Conservation (phyloP, 805 yeast genomes). For the Ogataea ramenticola region DNA sequence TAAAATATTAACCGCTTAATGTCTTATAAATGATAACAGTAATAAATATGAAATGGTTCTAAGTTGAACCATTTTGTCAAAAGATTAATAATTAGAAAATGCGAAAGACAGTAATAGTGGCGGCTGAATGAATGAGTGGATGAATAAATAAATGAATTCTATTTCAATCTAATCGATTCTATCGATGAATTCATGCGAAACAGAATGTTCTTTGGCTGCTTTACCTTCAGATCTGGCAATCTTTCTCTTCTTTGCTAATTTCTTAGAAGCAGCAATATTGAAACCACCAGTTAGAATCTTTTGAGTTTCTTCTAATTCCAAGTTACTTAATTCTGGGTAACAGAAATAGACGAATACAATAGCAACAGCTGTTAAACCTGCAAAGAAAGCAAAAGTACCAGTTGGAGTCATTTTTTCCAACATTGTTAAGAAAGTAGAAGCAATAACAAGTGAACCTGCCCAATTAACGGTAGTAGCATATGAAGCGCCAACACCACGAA, state of each 20-base stretch:
- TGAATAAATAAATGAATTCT: too few relatives aligned
- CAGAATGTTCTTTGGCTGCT: background rate
- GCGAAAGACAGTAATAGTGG: too few relatives aligned
- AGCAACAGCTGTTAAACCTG: slow-evolving; percentile 69
- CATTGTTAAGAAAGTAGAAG: slow-evolving; percentile 92
- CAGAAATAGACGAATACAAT: slow-evolving; percentile 71
- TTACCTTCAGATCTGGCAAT: background rate
- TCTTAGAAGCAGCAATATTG: slow-evolving; percentile 62
- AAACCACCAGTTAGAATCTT: slow-evolving; percentile 76
- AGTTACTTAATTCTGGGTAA: slow-evolving; percentile 87
- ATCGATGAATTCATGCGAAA: slow-evolving; percentile 1
- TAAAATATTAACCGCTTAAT: too few relatives aligned
- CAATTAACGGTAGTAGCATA: slow-evolving; percentile 90
- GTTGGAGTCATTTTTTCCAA: slow-evolving; percentile 87
- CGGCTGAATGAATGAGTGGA: too few relatives aligned
- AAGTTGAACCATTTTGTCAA: too few relatives aligned
- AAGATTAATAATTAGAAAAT: too few relatives aligned
- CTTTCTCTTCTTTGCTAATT: slow-evolving; percentile 41
- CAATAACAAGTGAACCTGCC: slow-evolving; percentile 89
- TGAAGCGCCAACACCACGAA: slow-evolving; percentile 87
- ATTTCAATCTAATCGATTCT: background rate
- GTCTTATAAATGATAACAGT: too few relatives aligned
- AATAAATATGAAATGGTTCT: too few relatives aligned
- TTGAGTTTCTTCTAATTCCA: slow-evolving; percentile 89
- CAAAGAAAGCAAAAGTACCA: slow-evolving; percentile 89